These are phyloP conservation scores for Taphrina wiesneri DNA, from an alignment of 1,139 yeast species.

Conservation along the genomic window DNA sequence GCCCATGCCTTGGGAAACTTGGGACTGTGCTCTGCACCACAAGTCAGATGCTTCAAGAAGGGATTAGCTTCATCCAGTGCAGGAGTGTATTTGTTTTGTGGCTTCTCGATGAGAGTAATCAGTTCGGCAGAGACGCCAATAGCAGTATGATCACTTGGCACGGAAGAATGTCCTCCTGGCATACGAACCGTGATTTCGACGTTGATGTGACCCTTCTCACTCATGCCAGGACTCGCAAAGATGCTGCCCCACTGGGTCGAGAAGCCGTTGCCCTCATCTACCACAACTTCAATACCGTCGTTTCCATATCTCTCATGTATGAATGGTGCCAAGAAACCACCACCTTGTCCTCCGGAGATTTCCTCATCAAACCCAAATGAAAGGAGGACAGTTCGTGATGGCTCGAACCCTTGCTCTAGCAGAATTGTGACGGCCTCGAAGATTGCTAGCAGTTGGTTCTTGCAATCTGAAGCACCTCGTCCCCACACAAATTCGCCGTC, in stretches of 20 bases:
- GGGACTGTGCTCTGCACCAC: slow-evolving; percentile 25
- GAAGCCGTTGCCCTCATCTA: slow-evolving; percentile 63
- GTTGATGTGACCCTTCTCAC: slow-evolving; percentile 68
- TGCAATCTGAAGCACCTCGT: slow-evolving; percentile 67
- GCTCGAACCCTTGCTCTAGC: slow-evolving; percentile 53
- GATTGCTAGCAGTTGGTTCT: slow-evolving; percentile 58
- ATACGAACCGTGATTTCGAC: slow-evolving; percentile 53
- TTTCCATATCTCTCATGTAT: slow-evolving; percentile 57
- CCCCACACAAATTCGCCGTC: slow-evolving; percentile 65
- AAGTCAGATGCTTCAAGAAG: slow-evolving; percentile 3
- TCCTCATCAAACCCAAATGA: slow-evolving; percentile 79
- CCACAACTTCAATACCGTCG: slow-evolving; percentile 57
- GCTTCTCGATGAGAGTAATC: slow-evolving; percentile 39
- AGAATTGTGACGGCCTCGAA: slow-evolving; percentile 61
- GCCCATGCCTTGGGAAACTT: slow-evolving; percentile 11
- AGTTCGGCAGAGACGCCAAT: slow-evolving; percentile 67
- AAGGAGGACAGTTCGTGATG: slow-evolving; percentile 58
- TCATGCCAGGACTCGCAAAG: slow-evolving; percentile 61
- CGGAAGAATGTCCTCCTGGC: slow-evolving; percentile 72
- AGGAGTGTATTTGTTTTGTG: slow-evolving; percentile 18
- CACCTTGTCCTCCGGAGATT: slow-evolving; percentile 62
- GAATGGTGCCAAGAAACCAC: slow-evolving; percentile 50
- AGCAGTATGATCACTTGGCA: slow-evolving; percentile 73
- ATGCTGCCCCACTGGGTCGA: slow-evolving; percentile 51
- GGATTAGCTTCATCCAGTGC: slow-evolving; percentile 18